phyloP scores from a whole-genome alignment of 306 rosid species.

The Clitoria ternatea region DNA sequence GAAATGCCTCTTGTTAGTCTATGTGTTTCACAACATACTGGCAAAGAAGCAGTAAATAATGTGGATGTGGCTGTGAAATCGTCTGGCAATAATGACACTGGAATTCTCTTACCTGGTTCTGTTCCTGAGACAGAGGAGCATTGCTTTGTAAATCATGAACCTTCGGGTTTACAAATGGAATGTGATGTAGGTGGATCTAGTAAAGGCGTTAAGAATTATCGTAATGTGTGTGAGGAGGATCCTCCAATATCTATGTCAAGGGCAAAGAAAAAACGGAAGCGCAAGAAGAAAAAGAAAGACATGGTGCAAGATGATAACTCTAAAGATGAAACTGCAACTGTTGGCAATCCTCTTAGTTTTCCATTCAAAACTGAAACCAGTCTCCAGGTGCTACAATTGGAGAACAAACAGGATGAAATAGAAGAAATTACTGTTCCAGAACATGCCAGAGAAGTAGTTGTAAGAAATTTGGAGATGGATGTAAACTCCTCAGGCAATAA shows the following conservation, averaged over 20 bases:
- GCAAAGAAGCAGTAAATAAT: neutral
- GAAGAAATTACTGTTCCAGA: conserved; percentile 2
- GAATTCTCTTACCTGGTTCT: neutral
- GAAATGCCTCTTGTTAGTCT: conserved; percentile 1
- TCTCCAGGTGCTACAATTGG: neutral
- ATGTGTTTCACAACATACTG: conserved; percentile 9
- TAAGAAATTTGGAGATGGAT: neutral
- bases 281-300: conserved; percentile 15
- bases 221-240: neutral
- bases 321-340: conserved; percentile 10
- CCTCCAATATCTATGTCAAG: conserved; percentile 5
- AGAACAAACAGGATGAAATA: conserved; percentile 14
- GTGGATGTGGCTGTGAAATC: conserved; percentile 6
- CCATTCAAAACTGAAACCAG: conserved; percentile 7
- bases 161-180: conserved; percentile 1
- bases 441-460: conserved; percentile 4
- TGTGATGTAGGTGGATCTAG: conserved; percentile 17
- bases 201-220: conserved; percentile 1
- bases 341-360: conserved; percentile 7
- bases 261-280: conserved; percentile 22
- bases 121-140: neutral
- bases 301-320: neutral
- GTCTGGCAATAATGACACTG: neutral
- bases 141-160: neutral
- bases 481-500: conserved; percentile 2